Percentiles rank a stretch among this genome's conserved stretches.
These are phyloP conservation scores for Nicotiana benthamiana DNA, from an alignment of 257 asterid species.

Conservation along the genomic window DNA sequence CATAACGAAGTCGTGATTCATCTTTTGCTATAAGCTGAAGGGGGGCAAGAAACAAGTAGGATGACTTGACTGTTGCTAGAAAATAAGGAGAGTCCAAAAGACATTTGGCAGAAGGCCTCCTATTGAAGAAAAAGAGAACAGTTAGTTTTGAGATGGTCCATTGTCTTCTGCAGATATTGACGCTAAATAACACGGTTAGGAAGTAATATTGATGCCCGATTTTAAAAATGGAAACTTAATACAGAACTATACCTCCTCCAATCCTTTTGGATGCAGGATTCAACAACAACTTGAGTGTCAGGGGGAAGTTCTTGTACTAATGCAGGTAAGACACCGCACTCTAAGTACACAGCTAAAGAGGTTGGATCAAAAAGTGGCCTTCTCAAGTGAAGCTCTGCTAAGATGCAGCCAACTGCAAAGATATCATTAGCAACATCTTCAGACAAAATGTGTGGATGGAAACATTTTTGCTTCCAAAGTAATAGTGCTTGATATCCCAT, in stretches of 20 bases:
- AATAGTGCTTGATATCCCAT: constrained; percentile 70
- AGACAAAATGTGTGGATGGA: constrained; percentile 30
- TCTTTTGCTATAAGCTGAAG: constrained; percentile 80
- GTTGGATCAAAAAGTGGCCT: constrained; percentile 73
- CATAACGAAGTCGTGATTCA: constrained; percentile 76
- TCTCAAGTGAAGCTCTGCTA: constrained; percentile 77
- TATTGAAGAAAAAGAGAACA: constrained; percentile 22
- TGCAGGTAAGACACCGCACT: constrained; percentile 57
- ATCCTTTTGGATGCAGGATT: constrained; percentile 74
- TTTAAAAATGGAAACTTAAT: constrained; percentile 8
- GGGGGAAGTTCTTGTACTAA: constrained; percentile 65
- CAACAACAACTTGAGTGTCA: constrained; percentile 52
- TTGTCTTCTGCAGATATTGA: not conserved
- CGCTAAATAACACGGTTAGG: not conserved
- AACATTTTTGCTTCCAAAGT: constrained; percentile 57
- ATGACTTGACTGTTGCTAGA: constrained; percentile 59
- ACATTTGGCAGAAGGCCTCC: constrained; percentile 92
- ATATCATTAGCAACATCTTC: constrained; percentile 61
- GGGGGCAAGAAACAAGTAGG: constrained; percentile 78
- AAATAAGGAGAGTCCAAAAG: constrained; percentile 93
- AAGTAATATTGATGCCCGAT: not conserved
- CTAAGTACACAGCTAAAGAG: constrained; percentile 47
- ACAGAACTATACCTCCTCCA: constrained; percentile 58
- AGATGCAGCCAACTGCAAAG: constrained; percentile 85
- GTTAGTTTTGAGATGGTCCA: constrained; percentile 1